These are phyloP conservation scores for Botrytis paeoniae DNA, from an alignment of 2,329 filamentous ascomycete species.

Conservation along the genomic window DNA sequence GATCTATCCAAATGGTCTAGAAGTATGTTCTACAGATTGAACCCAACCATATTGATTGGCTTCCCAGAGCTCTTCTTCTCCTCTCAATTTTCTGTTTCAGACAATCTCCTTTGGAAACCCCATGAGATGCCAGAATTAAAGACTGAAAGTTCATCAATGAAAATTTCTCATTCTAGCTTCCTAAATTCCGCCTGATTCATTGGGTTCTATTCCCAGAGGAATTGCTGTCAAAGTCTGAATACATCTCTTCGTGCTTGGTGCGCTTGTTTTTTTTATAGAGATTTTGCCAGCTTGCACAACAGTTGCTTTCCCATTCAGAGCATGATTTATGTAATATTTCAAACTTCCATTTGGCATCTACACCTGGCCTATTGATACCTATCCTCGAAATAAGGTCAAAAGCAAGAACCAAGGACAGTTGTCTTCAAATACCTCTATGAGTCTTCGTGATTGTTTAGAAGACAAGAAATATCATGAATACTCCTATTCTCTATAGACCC, in stretches of 20 bases:
- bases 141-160: neutral
- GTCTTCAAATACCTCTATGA: neutral
- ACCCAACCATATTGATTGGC: fast-evolving
- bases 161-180: fast-evolving
- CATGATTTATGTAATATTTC: neutral
- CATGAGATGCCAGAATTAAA: neutral
- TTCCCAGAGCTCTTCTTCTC: neutral
- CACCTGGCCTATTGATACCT: neutral
- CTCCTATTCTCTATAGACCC: neutral
- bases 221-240: neutral
- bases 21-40: neutral
- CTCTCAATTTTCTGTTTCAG: neutral
- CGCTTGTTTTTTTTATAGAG: neutral
- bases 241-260: neutral
- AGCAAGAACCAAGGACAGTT: neutral
- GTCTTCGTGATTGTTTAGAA: neutral
- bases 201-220: no score
- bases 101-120: no score
- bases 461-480: fast-evolving
- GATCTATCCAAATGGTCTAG: neutral
- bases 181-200: neutral
- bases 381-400: neutral
- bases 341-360: neutral
- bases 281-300: no score
- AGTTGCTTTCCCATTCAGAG: neutral